Percentiles rank a stretch among this genome's conserved stretches.
phyloP scores from a whole-genome alignment of 768 basidiomycete species.

The Boletus vermiculosoides region DNA sequence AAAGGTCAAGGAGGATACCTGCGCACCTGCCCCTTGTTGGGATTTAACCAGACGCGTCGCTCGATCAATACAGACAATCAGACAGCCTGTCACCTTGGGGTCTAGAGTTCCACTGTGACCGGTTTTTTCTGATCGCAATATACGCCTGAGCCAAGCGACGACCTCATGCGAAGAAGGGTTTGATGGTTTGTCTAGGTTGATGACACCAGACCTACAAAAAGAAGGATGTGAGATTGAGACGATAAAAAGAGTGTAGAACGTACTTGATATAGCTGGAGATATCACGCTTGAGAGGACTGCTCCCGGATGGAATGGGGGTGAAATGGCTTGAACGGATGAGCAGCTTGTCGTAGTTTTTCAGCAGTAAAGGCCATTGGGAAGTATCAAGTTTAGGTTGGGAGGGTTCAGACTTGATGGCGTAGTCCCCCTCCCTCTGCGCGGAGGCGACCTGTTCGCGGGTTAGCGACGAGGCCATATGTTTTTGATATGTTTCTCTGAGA shows the following conservation, averaged over 20 bases:
- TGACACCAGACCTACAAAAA: conserved; percentile 84
- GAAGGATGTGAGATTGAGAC: neutral
- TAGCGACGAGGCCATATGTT: conserved; percentile 35
- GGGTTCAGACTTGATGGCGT: conserved; percentile 77
- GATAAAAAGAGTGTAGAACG: conserved; percentile 5
- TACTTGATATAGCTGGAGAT: conserved; percentile 89
- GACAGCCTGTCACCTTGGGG: conserved; percentile 97
- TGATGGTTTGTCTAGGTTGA: conserved; percentile 99
- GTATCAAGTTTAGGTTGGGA: conserved; percentile 81
- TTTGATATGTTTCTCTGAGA: neutral
- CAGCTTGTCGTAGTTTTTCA: conserved; percentile 99
- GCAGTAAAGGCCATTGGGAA: conserved; percentile 93
- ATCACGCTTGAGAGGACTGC: conserved; percentile 93
- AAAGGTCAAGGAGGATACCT: neutral
- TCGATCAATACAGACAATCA: conserved; percentile 99
- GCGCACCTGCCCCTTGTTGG: conserved; percentile 92
- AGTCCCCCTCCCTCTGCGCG: conserved; percentile 74
- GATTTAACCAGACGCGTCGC: conserved; percentile 97
- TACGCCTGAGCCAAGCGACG: conserved; percentile 98
- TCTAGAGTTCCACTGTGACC: conserved; percentile 99
- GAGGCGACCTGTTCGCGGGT: conserved; percentile 69
- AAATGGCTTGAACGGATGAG: conserved; percentile 95
- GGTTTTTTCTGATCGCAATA: conserved; percentile 95
- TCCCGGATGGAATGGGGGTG: conserved; percentile 94
- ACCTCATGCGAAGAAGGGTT: conserved; percentile 99